These are phyloP conservation scores for Tetradesmus lagerheimii DNA, from an alignment of 139 green algal species.

Conservation along the genomic window DNA sequence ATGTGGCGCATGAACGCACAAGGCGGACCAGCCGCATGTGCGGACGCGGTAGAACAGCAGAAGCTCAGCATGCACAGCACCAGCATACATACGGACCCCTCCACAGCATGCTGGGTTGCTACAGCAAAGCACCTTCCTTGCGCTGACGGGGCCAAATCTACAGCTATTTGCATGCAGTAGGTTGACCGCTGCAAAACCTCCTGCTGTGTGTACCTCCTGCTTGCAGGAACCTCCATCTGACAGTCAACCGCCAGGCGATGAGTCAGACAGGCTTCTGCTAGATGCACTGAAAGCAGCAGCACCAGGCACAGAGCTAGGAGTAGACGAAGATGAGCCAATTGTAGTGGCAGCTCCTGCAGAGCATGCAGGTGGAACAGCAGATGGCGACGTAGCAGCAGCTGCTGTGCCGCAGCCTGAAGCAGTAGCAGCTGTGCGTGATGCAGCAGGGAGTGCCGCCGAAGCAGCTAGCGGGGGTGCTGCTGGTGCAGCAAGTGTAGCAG, in stretches of 20 bases:
- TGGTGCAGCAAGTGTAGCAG: background rate
- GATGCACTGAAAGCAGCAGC: background rate
- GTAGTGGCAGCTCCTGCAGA: background rate
- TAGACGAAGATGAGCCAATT: background rate
- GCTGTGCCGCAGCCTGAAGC: background rate
- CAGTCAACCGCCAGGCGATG: constrained; percentile 23
- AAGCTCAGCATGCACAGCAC: background rate
- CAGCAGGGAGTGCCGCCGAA: background rate
- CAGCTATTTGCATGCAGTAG: background rate
- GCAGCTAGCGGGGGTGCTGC: background rate
- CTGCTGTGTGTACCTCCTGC: background rate
- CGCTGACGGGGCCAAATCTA: no score
- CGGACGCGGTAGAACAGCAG: background rate
- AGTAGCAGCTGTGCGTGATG: background rate
- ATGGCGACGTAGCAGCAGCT: background rate
- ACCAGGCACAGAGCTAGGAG: constrained; percentile 8
- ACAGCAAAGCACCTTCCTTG: background rate
- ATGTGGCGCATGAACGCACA: no score
- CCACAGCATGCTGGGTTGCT: no score
- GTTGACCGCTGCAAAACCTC: background rate
- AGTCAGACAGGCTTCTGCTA: constrained; percentile 4
- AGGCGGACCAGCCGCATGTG: background rate
- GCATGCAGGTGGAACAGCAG: background rate
- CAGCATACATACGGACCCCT: background rate
- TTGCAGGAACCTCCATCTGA: background rate